Base-by-base conservation (phyloP, 805 yeast genomes). In the Sugiyamaella americana region DNA sequence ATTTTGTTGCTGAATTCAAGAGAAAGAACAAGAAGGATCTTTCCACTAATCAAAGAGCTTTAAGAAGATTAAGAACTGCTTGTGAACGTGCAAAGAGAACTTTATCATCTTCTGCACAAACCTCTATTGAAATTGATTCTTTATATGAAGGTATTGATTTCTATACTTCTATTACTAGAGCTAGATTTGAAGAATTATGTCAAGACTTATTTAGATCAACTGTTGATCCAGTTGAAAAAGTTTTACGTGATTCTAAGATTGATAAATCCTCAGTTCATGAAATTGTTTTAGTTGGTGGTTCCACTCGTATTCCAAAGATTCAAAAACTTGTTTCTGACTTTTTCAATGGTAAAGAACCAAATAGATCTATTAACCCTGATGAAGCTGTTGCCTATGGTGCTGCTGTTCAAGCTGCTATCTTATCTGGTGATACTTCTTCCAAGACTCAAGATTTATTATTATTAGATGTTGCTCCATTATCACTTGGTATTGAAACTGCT, bases 331-430 rank as follows among this genome's bases (percentile, higher is more conserved):
- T 88, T 44, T 84, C 95, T 58, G 97, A 89, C 72, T 88, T 82
- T 82, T 88, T 89, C 80, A 86, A 88, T 71, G 96, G 96, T 68
- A 89, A 88, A 76, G 95, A 88, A 74, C 95, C 95, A 72, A 87
- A 87, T 78, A 85, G 82, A 75, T 86, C 96, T 46, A 88, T 88
- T 72, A 88, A 88, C 80, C 96, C 97, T 60, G 97, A 88, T 78
- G 97, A 88, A 76, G 97, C 97, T 64, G 97, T 88, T 71, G 97
- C 97, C 65, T 88, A 88, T 75, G 96, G 97, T 83, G 97, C 97
- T 60, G 96, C 96, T 54, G 96, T 88, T 59, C 97, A 88, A 77
- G 96, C 96, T 58, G 96, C 96, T 59, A 88, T 88, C 66, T 79
- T 88, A 67, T 80, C 96, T 52, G 97, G 97, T 75, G 96, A 88